phyloP scores from a whole-genome alignment of 352 stramenopile genomes.

The Pythium brassicae region DNA sequence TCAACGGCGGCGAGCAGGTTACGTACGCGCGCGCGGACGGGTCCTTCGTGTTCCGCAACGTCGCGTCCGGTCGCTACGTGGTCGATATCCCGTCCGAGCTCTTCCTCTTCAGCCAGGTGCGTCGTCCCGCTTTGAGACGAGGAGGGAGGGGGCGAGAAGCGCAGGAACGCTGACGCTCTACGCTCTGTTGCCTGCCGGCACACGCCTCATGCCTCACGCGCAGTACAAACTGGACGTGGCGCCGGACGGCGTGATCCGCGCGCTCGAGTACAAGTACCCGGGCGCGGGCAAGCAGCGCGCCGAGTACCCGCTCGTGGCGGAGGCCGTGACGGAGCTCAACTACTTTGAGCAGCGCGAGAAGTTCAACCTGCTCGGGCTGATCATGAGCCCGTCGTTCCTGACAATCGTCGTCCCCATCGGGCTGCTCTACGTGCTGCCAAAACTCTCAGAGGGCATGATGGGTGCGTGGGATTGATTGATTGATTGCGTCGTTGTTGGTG shows the following conservation, averaged over 20 bases:
- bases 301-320: conserved; percentile 56
- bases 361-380: conserved; percentile 67
- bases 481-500: too few relatives aligned
- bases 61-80: conserved; percentile 65
- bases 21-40: conserved; percentile 61
- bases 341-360: conserved; percentile 86
- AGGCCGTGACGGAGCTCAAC: conserved; percentile 63
- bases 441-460: conserved; percentile 77
- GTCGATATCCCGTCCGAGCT: conserved; percentile 62
- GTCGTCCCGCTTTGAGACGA: too few relatives aligned
- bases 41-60: conserved; percentile 70
- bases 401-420: conserved; percentile 73
- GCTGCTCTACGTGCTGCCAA: conserved; percentile 75
- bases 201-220: too few relatives aligned
- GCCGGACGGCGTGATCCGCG: conserved; percentile 11
- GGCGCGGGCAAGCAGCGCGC: conserved; percentile 57
- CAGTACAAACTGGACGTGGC: conserved; percentile 10
- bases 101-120: conserved; percentile 72
- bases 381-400: conserved; percentile 82
- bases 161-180: too few relatives aligned
- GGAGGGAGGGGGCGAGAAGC: too few relatives aligned
- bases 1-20: conserved; percentile 72
- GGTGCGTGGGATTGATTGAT: too few relatives aligned
- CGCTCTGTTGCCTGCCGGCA: too few relatives aligned
- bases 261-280: conserved; percentile 77